phyloP scores from a whole-genome alignment of 2,329 filamentous ascomycete species.

The Penicillium sp. region DNA sequence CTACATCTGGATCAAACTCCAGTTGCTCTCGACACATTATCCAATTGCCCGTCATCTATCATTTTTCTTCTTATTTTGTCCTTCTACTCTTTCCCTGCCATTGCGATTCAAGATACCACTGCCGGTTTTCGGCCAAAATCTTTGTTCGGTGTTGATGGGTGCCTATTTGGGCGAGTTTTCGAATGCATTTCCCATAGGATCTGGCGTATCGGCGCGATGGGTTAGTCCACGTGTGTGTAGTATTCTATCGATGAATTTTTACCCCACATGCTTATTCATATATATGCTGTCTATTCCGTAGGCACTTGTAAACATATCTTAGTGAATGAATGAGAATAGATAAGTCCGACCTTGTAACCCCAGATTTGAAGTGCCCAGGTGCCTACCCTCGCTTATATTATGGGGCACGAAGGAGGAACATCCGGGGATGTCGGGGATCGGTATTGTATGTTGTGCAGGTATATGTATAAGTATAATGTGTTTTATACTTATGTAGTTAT shows the following conservation, averaged over 20 bases:
- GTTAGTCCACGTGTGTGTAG: constrained; percentile 5
- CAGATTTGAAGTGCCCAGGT: not conserved
- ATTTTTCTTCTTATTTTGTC: not conserved
- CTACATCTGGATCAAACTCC: not conserved
- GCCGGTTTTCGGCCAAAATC: not conserved
- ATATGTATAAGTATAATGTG: not conserved
- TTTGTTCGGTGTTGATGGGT: constrained; percentile 8
- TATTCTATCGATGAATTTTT: constrained; percentile 2
- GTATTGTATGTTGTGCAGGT: not conserved
- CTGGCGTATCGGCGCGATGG: constrained; percentile 7
- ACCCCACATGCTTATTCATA: not conserved
- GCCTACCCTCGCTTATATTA: not conserved
- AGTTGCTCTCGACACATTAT: not conserved
- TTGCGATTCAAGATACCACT: constrained; percentile 12
- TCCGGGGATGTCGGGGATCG: not conserved
- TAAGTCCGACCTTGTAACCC: not conserved
- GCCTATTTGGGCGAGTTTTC: not conserved
- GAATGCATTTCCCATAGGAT: not conserved
- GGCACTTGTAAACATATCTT: not conserved
- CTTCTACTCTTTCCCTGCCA: not conserved
- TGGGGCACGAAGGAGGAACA: not conserved
- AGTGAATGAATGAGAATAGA: not conserved
- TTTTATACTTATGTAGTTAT: not conserved
- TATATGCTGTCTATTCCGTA: no score
- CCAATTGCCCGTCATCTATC: not conserved